Conservation (phyloP, 495 filamentous ascomycete genomes). For the Wilcoxina mikolae region DNA sequence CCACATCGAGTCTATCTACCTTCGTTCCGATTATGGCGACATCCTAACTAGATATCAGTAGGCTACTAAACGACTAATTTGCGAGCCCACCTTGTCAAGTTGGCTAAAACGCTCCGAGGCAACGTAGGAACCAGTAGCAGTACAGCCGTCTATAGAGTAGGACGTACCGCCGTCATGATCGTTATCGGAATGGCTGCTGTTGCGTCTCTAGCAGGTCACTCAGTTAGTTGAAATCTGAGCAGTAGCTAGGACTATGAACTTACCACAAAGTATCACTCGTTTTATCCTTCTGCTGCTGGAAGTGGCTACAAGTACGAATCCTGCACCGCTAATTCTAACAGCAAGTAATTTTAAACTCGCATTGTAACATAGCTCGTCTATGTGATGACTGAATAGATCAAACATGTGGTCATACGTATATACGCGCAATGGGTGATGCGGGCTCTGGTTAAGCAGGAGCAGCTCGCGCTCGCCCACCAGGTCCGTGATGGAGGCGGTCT, state of each 20-base stretch:
- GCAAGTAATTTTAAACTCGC: too few species aligned
- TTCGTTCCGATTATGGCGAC: conserved; percentile 1
- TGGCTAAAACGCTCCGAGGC: background rate
- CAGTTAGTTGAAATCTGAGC: conserved; percentile 3
- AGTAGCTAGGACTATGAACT: background rate
- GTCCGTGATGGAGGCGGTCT: too few species aligned
- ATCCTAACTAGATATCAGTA: conserved; percentile 6
- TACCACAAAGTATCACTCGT: too few species aligned
- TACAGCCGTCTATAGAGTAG: background rate
- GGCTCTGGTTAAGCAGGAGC: too few species aligned
- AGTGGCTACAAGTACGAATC: too few species aligned
- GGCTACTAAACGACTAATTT: background rate
- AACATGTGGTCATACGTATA: too few species aligned
- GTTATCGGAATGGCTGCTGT: background rate
- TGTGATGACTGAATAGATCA: too few species aligned
- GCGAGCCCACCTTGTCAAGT: background rate
- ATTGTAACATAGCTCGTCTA: too few species aligned
- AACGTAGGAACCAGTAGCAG: background rate
- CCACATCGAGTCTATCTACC: background rate
- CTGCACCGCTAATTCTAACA: too few species aligned
- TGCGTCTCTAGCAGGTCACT: background rate
- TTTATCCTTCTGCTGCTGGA: too few species aligned
- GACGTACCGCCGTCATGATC: background rate
- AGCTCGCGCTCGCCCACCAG: too few species aligned
- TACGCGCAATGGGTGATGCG: too few species aligned